Conservation (phyloP, 2,329 filamentous ascomycete genomes). For the Hypoxylon sp. region DNA sequence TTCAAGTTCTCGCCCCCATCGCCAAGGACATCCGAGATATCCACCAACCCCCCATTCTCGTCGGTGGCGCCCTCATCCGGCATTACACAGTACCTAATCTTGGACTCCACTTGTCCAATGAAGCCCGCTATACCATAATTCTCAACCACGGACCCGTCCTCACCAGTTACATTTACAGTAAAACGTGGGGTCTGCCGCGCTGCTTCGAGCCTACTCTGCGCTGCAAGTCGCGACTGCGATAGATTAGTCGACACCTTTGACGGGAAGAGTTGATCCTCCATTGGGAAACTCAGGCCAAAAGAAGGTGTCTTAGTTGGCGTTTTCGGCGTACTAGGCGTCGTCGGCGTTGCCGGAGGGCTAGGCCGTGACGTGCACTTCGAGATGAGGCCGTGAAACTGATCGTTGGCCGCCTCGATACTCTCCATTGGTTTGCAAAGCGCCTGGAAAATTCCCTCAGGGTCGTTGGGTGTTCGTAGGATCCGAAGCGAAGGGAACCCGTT, state of each 20-base stretch:
- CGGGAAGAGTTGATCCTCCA: constrained; percentile 48
- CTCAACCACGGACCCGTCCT: constrained; percentile 66
- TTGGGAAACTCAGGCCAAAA: constrained; percentile 48
- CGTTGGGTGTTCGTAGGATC: constrained; percentile 74
- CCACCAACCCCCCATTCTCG: constrained; percentile 69
- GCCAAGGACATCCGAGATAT: constrained; percentile 65
- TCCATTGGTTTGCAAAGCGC: constrained; percentile 75
- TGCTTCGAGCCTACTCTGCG: constrained; percentile 62
- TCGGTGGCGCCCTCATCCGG: constrained; percentile 71
- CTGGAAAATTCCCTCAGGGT: constrained; percentile 79
- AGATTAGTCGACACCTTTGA: constrained; percentile 62
- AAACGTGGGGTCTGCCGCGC: constrained; percentile 63
- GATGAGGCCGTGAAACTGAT: constrained; percentile 61
- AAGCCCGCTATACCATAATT: constrained; percentile 72
- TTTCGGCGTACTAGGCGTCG: constrained; percentile 52
- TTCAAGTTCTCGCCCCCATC: constrained; percentile 63
- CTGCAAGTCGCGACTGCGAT: constrained; percentile 69
- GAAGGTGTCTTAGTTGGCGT: constrained; percentile 46
- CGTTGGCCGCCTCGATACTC: constrained; percentile 65
- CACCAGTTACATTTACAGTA: constrained; percentile 70
- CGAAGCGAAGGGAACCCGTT: constrained; percentile 74
- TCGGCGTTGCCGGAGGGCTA: constrained; percentile 54
- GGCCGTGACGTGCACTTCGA: constrained; percentile 46
- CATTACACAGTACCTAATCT: constrained; percentile 72
- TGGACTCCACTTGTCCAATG: constrained; percentile 71